Evolutionary conservation across 2,329 filamentous ascomycete genomes (phyloP).

Genomic region (Aspergillus fumigatus): DNA sequence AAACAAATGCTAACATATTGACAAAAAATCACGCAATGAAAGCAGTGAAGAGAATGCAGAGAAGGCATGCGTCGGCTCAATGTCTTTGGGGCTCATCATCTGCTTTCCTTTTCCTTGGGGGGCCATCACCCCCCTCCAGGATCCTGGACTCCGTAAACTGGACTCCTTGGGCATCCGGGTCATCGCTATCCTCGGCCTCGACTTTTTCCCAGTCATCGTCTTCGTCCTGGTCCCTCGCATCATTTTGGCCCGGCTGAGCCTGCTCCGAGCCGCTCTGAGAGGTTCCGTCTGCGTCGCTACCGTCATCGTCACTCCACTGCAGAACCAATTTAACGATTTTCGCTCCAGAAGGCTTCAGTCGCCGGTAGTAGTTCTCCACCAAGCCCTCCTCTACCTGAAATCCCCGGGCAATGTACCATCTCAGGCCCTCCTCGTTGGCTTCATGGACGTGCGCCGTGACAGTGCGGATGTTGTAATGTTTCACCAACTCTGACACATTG

Average conservation of each 20-base stretch:
- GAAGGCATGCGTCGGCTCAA: conserved; percentile 3
- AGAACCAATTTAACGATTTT: conserved; percentile 44
- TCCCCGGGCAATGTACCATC: conserved; percentile 57
- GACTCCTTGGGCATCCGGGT: conserved; percentile 28
- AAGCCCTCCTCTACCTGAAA: conserved; percentile 49
- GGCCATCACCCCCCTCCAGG: conserved; percentile 21
- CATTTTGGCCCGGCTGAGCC: not conserved
- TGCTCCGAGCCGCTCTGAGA: not conserved
- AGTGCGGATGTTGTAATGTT: conserved; percentile 46
- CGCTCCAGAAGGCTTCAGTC: conserved; percentile 53
- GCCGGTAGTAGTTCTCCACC: conserved; percentile 56
- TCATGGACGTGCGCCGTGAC: conserved; percentile 63
- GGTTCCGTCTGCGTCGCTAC: conserved; percentile 1
- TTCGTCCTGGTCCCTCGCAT: conserved; percentile 11
- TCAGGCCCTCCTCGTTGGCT: conserved; percentile 54
- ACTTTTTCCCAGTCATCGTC: conserved; percentile 42
- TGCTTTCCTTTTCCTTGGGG: conserved; percentile 27
- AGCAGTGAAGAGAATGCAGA: not conserved
- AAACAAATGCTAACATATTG: not conserved
- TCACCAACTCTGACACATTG: conserved; percentile 35
- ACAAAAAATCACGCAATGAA: conserved; percentile 4
- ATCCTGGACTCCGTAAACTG: conserved; percentile 31
- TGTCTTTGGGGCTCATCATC: conserved; percentile 22
- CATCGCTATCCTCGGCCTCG: conserved; percentile 32
- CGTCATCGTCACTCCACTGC: conserved; percentile 24